Conservation (phyloP, 176 grass and related monocot species). For the Areca catechu region DNA sequence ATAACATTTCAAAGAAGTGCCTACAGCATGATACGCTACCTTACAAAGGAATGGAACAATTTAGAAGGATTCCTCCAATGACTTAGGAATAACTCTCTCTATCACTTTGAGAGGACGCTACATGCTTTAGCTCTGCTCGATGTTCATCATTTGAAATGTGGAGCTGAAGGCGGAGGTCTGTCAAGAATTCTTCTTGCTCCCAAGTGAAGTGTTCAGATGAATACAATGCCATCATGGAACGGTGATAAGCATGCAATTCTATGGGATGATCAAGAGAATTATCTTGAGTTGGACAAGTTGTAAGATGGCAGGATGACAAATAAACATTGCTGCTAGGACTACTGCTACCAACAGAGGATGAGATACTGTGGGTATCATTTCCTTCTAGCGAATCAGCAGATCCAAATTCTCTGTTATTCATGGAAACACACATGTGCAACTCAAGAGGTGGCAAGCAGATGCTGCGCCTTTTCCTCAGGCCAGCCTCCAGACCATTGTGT, state of each 20-base stretch:
- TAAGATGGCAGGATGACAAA: constrained; percentile 1
- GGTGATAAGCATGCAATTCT: constrained; percentile 44
- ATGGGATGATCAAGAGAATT: constrained; percentile 12
- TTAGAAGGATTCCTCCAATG: too few relatives aligned
- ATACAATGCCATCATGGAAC: constrained; percentile 43
- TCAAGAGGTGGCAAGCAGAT: too few relatives aligned
- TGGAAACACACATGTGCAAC: too few relatives aligned
- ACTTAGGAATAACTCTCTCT: too few relatives aligned
- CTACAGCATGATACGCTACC: too few relatives aligned
- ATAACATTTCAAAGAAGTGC: too few relatives aligned
- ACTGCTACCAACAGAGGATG: constrained; percentile 35
- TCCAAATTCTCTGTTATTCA: neutral
- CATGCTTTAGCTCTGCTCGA: constrained; percentile 28
- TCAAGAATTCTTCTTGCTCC: constrained; percentile 52
- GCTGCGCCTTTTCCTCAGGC: too few relatives aligned
- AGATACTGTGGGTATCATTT: constrained; percentile 15
- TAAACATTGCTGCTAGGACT: constrained; percentile 15
- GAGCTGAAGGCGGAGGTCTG: constrained; percentile 42
- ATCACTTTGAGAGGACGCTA: constrained; percentile 10
- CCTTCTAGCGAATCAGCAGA: neutral
- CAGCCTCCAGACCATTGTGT: too few relatives aligned
- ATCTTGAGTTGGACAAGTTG: constrained; percentile 2
- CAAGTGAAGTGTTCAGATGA: constrained; percentile 45
- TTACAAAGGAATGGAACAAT: too few relatives aligned
- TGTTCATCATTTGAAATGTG: constrained; percentile 67